Evolutionary conservation across 176 grass and related monocot genomes (phyloP).

Genomic region (Carex parvula): DNA sequence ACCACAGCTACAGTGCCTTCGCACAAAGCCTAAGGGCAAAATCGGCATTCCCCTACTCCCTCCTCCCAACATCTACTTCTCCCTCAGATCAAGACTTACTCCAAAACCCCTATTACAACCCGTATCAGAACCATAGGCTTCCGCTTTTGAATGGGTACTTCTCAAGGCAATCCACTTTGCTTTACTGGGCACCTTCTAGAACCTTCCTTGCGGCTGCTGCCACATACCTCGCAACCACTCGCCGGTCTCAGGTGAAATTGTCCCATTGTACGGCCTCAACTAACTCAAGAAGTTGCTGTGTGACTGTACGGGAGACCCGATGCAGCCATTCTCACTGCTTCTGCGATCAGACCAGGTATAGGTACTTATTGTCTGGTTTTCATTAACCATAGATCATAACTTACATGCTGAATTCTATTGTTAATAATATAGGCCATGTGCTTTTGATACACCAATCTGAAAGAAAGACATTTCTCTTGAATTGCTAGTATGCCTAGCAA

Average conservation of each 20-base stretch:
- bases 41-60: slow-evolving; percentile 33
- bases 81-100: slow-evolving; percentile 26
- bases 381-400: neutral
- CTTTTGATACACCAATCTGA: neutral
- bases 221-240: slow-evolving; percentile 20
- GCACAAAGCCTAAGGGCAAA: slow-evolving; percentile 38
- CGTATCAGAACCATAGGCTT: slow-evolving; percentile 12
- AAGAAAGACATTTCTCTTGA: neutral
- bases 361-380: neutral
- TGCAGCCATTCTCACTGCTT: slow-evolving; percentile 17
- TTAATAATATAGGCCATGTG: neutral
- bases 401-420: neutral
- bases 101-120: slow-evolving; percentile 25
- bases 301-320: slow-evolving; percentile 11
- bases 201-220: slow-evolving; percentile 27
- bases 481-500: neutral
- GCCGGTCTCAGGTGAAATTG: slow-evolving; percentile 14
- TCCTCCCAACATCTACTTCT: slow-evolving; percentile 9
- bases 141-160: slow-evolving; percentile 44
- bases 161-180: slow-evolving; percentile 37
- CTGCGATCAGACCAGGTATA: neutral
- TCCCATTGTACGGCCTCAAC: slow-evolving; percentile 7
- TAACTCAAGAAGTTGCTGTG: slow-evolving; percentile 5
- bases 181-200: slow-evolving; percentile 19
- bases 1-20: slow-evolving; percentile 44